These are phyloP conservation scores for Ceratocystis eucalypticola DNA, from an alignment of 2,329 filamentous ascomycete species.

Conservation along the genomic window DNA sequence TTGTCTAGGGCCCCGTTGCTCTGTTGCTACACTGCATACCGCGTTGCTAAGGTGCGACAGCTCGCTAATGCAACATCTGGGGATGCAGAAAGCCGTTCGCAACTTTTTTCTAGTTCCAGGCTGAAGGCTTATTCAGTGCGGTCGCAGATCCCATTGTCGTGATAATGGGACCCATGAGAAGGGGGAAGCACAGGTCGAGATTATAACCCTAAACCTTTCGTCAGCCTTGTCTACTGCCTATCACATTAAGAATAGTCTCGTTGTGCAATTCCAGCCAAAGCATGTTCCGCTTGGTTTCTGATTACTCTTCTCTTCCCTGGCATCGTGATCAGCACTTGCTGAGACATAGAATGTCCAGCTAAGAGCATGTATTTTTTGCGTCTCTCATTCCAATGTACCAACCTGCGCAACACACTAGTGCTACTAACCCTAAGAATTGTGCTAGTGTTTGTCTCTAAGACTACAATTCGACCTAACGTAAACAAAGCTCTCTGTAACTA, in stretches of 20 bases:
- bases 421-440: not conserved
- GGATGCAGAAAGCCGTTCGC: constrained; percentile 6
- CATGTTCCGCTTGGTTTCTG: not conserved
- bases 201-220: not conserved
- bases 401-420: not conserved
- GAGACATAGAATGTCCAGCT: no score
- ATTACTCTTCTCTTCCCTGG: no score
- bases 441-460: not conserved
- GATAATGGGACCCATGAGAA: not conserved
- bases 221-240: no score
- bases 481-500: not conserved
- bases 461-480: not conserved
- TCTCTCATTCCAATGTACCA: not conserved
- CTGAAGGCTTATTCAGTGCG: not conserved
- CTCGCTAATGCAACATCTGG: constrained; percentile 8
- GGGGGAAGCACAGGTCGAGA: not conserved
- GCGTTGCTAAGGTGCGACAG: constrained; percentile 10
- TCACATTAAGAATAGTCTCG: not conserved
- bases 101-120: not conserved
- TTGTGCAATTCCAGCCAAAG: not conserved
- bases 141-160: not conserved
- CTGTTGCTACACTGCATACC: not conserved
- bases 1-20: not conserved
- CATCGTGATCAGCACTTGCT: no score
- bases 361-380: no score